Percentiles rank a stretch among this genome's conserved stretches.
Evolutionary conservation across 805 yeast genomes (phyloP).

Genomic region (Lipomyces anomalus): DNA sequence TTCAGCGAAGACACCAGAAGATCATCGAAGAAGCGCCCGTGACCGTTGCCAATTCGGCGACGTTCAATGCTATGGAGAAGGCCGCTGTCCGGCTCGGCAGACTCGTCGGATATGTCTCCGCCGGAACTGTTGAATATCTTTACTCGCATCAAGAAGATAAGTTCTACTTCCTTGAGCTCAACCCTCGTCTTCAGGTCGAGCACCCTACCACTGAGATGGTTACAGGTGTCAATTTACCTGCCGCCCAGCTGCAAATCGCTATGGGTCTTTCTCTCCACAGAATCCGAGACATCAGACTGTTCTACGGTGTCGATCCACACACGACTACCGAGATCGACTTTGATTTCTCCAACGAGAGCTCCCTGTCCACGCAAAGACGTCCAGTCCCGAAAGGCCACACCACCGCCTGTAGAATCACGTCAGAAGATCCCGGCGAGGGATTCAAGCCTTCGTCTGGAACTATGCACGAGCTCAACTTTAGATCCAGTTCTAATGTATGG

Average conservation of each 20-base stretch:
- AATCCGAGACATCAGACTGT: slow-evolving; percentile 83
- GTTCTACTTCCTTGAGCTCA: slow-evolving; percentile 92
- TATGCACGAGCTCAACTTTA: slow-evolving; percentile 89
- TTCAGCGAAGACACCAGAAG: slow-evolving; percentile 98
- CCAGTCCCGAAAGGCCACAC: slow-evolving; percentile 98
- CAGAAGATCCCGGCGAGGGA: slow-evolving; percentile 99
- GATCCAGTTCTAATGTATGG: slow-evolving; percentile 98
- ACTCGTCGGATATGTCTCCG: slow-evolving; percentile 96
- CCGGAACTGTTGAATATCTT: slow-evolving; percentile 97
- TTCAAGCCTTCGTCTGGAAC: slow-evolving; percentile 98
- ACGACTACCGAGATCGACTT: slow-evolving; percentile 86
- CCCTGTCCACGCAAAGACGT: slow-evolving; percentile 74
- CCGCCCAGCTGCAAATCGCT: slow-evolving; percentile 97
- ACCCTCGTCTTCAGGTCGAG: slow-evolving; percentile 98
- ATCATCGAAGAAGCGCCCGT: slow-evolving; percentile 99
- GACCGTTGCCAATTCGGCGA: slow-evolving; percentile 79
- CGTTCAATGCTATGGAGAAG: slow-evolving; percentile 86
- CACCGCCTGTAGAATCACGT: slow-evolving; percentile 97
- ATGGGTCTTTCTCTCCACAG: slow-evolving; percentile 99
- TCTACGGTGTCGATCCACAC: slow-evolving; percentile 95
- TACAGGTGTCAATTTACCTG: slow-evolving; percentile 95
- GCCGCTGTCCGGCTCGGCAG: slow-evolving; percentile 97
- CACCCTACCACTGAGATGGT: slow-evolving; percentile 99
- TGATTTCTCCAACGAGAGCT: slow-evolving; percentile 67
- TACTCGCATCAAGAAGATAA: slow-evolving; percentile 92